These are phyloP conservation scores for Pseudogymnoascus pannorum DNA, from an alignment of 2,329 filamentous ascomycete species.

Conservation along the genomic window DNA sequence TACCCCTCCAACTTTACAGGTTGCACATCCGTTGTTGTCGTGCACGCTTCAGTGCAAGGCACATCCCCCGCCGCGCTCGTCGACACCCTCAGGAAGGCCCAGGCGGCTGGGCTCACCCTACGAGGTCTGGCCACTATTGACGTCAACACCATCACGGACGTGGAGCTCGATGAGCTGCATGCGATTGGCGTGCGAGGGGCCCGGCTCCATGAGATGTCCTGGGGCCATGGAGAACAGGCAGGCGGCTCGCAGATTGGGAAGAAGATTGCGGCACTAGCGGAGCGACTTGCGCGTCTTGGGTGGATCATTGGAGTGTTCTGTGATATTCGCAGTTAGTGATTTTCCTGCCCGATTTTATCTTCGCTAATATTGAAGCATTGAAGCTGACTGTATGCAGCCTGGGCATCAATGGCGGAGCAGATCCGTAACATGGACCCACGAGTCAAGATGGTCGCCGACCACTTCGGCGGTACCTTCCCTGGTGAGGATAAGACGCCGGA, in stretches of 20 bases:
- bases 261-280: conserved; percentile 17
- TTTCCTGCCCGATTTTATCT: background rate
- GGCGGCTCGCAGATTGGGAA: conserved; percentile 14
- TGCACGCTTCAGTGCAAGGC: conserved; percentile 23
- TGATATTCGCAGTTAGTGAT: conserved; percentile 11
- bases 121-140: conserved; percentile 77
- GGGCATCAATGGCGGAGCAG: conserved; percentile 20
- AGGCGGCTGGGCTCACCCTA: conserved; percentile 65
- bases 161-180: conserved; percentile 21
- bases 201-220: conserved; percentile 21
- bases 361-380: background rate
- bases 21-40: conserved; percentile 21
- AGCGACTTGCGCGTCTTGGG: conserved; percentile 16
- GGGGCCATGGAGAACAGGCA: conserved; percentile 19
- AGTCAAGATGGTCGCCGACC: conserved; percentile 22
- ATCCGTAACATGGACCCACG: conserved; percentile 20
- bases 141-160: conserved; percentile 43
- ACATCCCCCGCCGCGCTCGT: conserved; percentile 19
- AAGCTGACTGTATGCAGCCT: conserved; percentile 9
- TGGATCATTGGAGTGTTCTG: conserved; percentile 21
- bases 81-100: conserved; percentile 20
- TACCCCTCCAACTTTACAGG: conserved; percentile 19
- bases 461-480: conserved; percentile 21
- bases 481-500: conserved; percentile 19
- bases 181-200: conserved; percentile 21